Conservation (phyloP, 306 rosid genomes). For the Dryas octopetala region DNA sequence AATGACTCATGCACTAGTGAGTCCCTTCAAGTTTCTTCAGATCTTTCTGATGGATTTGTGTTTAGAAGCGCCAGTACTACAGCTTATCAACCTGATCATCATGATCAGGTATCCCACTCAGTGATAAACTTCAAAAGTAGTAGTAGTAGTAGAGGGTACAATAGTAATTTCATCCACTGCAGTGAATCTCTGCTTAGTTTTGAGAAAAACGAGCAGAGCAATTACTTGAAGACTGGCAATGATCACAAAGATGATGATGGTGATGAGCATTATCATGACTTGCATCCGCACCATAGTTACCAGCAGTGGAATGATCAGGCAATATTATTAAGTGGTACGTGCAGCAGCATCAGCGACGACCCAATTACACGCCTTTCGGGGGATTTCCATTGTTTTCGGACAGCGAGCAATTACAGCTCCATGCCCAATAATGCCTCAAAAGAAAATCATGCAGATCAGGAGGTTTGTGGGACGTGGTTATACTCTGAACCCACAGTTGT, state of each 20-base stretch:
- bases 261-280: not conserved
- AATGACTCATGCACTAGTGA: slow-evolving; percentile 27
- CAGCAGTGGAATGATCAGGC: slow-evolving; percentile 41
- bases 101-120: slow-evolving; percentile 38
- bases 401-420: slow-evolving; percentile 44
- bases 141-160: slow-evolving; percentile 29
- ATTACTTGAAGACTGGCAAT: slow-evolving; percentile 3
- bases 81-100: slow-evolving; percentile 26
- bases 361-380: slow-evolving; percentile 29
- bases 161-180: slow-evolving; percentile 15
- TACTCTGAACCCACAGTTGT: slow-evolving; percentile 44
- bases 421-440: slow-evolving; percentile 21
- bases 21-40: slow-evolving; percentile 21
- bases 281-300: slow-evolving; percentile 22
- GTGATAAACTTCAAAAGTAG: slow-evolving; percentile 59
- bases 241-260: slow-evolving; percentile 37
- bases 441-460: slow-evolving; percentile 41
- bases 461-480: slow-evolving; percentile 51
- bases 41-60: slow-evolving; percentile 26
- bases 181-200: slow-evolving; percentile 67
- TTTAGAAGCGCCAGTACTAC: slow-evolving; percentile 14
- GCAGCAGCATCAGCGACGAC: not conserved
- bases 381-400: slow-evolving; percentile 48
- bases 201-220: slow-evolving; percentile 37
- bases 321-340: too few relatives aligned